Conservation (phyloP, 2,329 filamentous ascomycete genomes). For the Cyphellophora attinorum region DNA sequence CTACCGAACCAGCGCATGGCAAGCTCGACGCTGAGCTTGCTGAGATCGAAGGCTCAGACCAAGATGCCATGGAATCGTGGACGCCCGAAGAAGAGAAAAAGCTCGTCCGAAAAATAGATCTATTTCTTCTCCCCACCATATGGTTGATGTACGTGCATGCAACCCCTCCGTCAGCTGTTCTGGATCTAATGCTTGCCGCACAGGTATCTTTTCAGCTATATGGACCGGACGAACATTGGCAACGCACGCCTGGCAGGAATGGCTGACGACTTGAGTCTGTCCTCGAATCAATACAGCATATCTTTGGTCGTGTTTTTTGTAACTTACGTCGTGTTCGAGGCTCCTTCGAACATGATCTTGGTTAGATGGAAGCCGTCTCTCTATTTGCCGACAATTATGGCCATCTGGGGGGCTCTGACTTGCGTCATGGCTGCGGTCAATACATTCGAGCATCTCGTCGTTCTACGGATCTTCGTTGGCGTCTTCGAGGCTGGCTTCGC, state of each 20-base stretch:
- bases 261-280: conserved; percentile 20
- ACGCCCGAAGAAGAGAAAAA: conserved; percentile 30
- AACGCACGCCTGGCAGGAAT: conserved; percentile 24
- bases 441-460: conserved; percentile 40
- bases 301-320: conserved; percentile 46
- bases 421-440: conserved; percentile 39
- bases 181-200: neutral
- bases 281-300: conserved; percentile 38
- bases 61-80: conserved; percentile 1
- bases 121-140: conserved; percentile 36
- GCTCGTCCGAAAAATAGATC: conserved; percentile 35
- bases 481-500: conserved; percentile 45
- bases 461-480: conserved; percentile 41
- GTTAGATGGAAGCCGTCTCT: conserved; percentile 20
- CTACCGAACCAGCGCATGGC: too few species aligned
- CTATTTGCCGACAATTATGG: conserved; percentile 9
- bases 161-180: neutral
- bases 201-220: conserved; percentile 13
- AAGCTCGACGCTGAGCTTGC: neutral
- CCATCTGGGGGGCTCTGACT: conserved; percentile 26
- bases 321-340: conserved; percentile 43
- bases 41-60: conserved; percentile 1
- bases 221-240: conserved; percentile 23
- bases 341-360: conserved; percentile 32
- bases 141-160: conserved; percentile 42